Percentiles rank a stretch among this genome's conserved stretches.
Evolutionary conservation across 2,329 filamentous ascomycete species (phyloP).

Genomic region (Xylariaceae sp.): DNA sequence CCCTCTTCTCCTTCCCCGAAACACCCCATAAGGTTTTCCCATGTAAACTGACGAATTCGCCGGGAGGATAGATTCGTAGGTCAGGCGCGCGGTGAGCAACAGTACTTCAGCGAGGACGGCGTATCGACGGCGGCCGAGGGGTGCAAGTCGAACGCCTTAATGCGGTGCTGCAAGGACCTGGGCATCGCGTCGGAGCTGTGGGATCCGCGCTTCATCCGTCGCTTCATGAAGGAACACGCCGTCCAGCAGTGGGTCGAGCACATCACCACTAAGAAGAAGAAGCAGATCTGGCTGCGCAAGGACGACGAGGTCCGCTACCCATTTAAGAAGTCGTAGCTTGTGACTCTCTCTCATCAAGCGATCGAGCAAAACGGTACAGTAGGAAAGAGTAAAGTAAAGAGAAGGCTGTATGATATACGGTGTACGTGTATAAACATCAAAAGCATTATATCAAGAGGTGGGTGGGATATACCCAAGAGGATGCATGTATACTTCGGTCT

Average conservation of each 20-base stretch:
- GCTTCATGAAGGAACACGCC: conserved; percentile 76
- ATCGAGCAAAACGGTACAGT: not conserved
- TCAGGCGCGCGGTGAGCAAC: conserved; percentile 91
- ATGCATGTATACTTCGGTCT: conserved; percentile 13
- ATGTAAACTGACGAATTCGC: conserved; percentile 10
- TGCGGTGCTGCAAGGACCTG: conserved; percentile 98
- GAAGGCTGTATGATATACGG: conserved; percentile 21
- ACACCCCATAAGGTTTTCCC: not conserved
- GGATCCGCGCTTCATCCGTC: conserved; percentile 90
- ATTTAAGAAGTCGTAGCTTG: conserved; percentile 54
- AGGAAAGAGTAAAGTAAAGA: not conserved
- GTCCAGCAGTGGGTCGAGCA: conserved; percentile 93
- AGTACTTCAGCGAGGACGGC: conserved; percentile 87
- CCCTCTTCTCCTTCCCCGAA: not conserved
- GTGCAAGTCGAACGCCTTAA: conserved; percentile 95
- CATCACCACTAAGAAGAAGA: conserved; percentile 82
- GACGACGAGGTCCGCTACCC: conserved; percentile 75
- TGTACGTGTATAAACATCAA: conserved; percentile 2
- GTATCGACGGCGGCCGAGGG: conserved; percentile 95
- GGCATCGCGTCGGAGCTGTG: conserved; percentile 94
- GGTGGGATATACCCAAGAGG: conserved; percentile 11
- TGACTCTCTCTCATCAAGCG: not conserved
- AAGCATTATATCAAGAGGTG: not conserved
- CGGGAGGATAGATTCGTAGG: conserved; percentile 74
- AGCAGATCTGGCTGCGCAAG: conserved; percentile 86